phyloP scores from a whole-genome alignment of 495 filamentous ascomycete genomes.

The Xylaria bambusicola region DNA sequence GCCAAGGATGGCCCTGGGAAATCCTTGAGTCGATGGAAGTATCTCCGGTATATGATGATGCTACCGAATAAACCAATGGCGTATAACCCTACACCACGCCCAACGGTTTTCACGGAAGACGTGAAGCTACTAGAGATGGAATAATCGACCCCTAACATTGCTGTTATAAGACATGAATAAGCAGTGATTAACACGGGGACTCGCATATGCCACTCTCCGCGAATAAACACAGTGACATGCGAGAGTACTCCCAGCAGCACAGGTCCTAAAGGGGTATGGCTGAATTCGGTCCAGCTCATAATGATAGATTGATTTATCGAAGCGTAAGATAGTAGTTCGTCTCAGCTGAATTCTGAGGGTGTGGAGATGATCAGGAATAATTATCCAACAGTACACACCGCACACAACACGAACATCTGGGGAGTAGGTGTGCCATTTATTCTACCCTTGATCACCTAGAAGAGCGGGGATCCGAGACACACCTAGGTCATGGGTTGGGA shows the following conservation, averaged over 20 bases:
- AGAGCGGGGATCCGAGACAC: not conserved
- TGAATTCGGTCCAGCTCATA: not conserved
- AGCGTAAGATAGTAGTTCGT: not conserved
- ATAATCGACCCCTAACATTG: not conserved
- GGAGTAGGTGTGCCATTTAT: not conserved
- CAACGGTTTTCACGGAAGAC: not conserved
- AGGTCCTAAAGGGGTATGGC: not conserved
- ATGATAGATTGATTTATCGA: not conserved
- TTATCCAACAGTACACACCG: not conserved
- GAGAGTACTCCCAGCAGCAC: not conserved
- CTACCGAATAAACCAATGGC: conserved; percentile 39
- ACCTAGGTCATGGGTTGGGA: not conserved
- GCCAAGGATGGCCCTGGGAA: too few species aligned
- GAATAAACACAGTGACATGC: conserved; percentile 27
- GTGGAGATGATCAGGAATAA: not conserved
- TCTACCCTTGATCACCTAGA: not conserved
- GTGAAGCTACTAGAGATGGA: not conserved
- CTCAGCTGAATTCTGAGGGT: not conserved
- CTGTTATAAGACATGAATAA: conserved; percentile 2
- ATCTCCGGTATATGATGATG: not conserved
- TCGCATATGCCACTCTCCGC: conserved; percentile 31
- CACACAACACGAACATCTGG: not conserved
- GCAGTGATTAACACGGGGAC: conserved; percentile 13
- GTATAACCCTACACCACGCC: conserved; percentile 23
- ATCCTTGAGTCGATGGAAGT: too few species aligned